Evolutionary conservation across 805 yeast genomes (phyloP), one percentile per base, ranked within the genome.

Genomic region (Teunomyces pallodes): DNA sequence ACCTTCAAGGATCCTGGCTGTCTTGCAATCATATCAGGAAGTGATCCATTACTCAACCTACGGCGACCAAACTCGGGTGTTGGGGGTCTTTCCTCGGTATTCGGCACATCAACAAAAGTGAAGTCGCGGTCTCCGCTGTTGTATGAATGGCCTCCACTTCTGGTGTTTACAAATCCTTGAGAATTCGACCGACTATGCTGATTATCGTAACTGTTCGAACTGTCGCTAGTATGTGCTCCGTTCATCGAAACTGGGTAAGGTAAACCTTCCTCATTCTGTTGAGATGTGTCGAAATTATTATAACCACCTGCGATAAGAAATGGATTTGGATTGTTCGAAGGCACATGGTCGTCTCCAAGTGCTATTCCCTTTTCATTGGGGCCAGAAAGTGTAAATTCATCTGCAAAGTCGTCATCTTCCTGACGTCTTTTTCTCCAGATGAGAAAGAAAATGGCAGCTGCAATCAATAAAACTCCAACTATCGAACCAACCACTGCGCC

Each of bases 31-130:
- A 62, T 62, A 56, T 79, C 83, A 1, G 82, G 84, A 46, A 80
- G 60, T 9, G 83, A 78, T 13, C 83, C 81, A 51, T 79, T 73
- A 57, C 83, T 77, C 49, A 80, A 67, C 50, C 81, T 69, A 51
- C 80, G 69, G 42, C 79, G 70, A 16, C 80, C 81, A 48, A 59
- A 59, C 47, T 66, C 77, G 12, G 67, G 51, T 3, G 52, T 30
- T 3, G 53, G 48, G 14, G 49, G 45, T 24, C 42, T 20, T 4
- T 47, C 47, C 2, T n/a, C 35, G 10, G 41, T 28, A 8, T 40
- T 17, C 9, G 46, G 36, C 10, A 33, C 42, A 13, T 36, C 27
- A 10, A 20, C 35, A n/a, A 51, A 47, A 5, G 41, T 42, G 30
- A 52, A 53, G 27, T 51, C 57, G 10, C 41, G 36, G 17, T 53